Evolutionary conservation across 768 basidiomycete species (phyloP), one percentile per base, ranked within the genome.

Genomic region (Xerocomus potaroensis): DNA sequence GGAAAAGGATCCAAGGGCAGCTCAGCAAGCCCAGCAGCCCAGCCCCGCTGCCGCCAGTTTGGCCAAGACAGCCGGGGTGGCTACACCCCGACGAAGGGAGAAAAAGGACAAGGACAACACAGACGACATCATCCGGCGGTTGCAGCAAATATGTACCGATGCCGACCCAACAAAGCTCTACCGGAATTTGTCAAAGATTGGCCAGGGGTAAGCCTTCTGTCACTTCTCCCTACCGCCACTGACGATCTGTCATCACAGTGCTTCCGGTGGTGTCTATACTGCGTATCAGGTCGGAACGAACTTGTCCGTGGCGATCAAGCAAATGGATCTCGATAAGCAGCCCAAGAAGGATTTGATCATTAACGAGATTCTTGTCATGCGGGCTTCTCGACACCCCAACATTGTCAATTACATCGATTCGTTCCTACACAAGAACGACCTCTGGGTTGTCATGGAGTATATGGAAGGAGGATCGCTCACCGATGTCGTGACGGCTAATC

Each of bases 381-480:
- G 94, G 19, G 84, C 91, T 19, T 90, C 89, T 15, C 79, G 90
- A 29, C 94, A 97, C 65, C 92, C 93, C n/a, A 99, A 99, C 64
- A 97, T 98, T 57, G 95, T 99, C 72, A 97, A 99, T 66, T 99
- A 92, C 71, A 97, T 97, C 61, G 96, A 99, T 65, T 95, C 93
- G 3, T 99, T 97, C 79, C 69, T 98, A 33, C 81, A 95, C 75
- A 93, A 91, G 76, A 96, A 95, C 65, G 96, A 98, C 62, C 76
- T 99, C 4, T 98, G 96, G 96, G 93, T 99, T 31, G 92, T 98
- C 47, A 98, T 99, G 96, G 96, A 97, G 71, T 97, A 94, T 69
- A 98, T 98, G 95, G 94, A 97, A 69, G 94, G 94, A 32, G 90
- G 91, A 27, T 85, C 82, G 24, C 72, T 97, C 35, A 99, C 95